Conservation (phyloP, 2,329 filamentous ascomycete genomes). For the Pezizomycotina sp. region DNA sequence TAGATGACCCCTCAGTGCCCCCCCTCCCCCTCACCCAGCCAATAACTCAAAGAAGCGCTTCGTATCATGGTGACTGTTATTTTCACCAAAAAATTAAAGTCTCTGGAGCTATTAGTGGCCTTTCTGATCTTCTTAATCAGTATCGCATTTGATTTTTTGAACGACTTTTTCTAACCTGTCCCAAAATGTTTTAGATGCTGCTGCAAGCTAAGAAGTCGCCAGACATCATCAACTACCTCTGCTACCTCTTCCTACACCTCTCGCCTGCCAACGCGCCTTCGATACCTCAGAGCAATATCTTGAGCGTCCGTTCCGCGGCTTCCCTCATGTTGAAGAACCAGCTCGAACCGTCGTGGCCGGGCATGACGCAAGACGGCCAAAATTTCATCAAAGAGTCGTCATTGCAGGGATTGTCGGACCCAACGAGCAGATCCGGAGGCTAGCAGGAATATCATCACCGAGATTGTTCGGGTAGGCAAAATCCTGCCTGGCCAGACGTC, state of each 20-base stretch:
- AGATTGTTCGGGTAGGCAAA: conserved; percentile 69
- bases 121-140: too few species aligned
- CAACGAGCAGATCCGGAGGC: conserved; percentile 66
- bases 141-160: too few species aligned
- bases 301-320: conserved; percentile 61
- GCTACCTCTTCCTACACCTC: conserved; percentile 66
- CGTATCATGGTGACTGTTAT: too few species aligned
- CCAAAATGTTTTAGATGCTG: conserved; percentile 53
- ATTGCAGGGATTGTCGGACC: conserved; percentile 64
- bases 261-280: conserved; percentile 44
- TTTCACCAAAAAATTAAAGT: too few species aligned
- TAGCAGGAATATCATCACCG: conserved; percentile 89
- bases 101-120: too few species aligned
- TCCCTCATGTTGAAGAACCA: conserved; percentile 95
- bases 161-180: too few species aligned
- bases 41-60: too few species aligned
- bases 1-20: too few species aligned
- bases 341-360: conserved; percentile 56
- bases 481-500: conserved; percentile 80
- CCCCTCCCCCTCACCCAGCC: too few species aligned
- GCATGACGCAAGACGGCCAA: conserved; percentile 57
- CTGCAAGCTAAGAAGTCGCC: conserved; percentile 71
- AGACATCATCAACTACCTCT: conserved; percentile 94
- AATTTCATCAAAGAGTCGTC: conserved; percentile 64
- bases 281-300: conserved; percentile 46